Evolutionary conservation across 768 basidiomycete genomes (phyloP).

Genomic region (Tylopilus sp.): DNA sequence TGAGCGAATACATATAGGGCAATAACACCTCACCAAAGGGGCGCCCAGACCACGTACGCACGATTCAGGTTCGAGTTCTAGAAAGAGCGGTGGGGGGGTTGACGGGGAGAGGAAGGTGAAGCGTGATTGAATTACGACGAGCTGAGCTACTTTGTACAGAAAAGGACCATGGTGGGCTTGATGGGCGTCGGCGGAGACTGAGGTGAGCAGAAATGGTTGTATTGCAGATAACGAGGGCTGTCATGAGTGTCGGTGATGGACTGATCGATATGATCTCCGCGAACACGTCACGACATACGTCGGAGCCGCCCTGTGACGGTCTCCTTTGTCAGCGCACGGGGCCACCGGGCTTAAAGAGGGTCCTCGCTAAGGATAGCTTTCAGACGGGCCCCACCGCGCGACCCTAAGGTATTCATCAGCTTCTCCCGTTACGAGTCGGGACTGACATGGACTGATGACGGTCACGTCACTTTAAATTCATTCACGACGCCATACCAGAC

Average conservation of each 20-base stretch:
- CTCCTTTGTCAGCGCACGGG: neutral
- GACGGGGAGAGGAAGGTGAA: no score
- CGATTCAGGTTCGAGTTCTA: constrained; percentile 74
- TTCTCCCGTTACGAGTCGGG: constrained; percentile 7
- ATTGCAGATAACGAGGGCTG: constrained; percentile 2
- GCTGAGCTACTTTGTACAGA: no score
- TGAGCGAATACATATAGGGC: constrained; percentile 47
- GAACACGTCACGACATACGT: neutral
- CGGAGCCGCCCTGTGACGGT: neutral
- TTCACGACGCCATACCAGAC: constrained; percentile 15
- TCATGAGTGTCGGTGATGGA: neutral
- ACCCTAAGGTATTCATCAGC: constrained; percentile 11
- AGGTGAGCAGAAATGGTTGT: neutral
- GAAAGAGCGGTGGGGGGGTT: no score
- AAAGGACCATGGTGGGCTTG: no score
- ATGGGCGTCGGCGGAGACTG: no score
- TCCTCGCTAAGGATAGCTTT: neutral
- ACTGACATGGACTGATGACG: constrained; percentile 7
- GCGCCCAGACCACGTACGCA: no score
- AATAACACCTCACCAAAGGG: no score
- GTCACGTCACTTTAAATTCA: constrained; percentile 22
- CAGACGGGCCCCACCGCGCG: neutral
- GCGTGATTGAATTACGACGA: neutral
- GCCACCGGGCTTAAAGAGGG: constrained; percentile 2
- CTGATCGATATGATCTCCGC: constrained; percentile 9